phyloP scores from a whole-genome alignment of 768 basidiomycete species.

The Auricularia sp. region DNA sequence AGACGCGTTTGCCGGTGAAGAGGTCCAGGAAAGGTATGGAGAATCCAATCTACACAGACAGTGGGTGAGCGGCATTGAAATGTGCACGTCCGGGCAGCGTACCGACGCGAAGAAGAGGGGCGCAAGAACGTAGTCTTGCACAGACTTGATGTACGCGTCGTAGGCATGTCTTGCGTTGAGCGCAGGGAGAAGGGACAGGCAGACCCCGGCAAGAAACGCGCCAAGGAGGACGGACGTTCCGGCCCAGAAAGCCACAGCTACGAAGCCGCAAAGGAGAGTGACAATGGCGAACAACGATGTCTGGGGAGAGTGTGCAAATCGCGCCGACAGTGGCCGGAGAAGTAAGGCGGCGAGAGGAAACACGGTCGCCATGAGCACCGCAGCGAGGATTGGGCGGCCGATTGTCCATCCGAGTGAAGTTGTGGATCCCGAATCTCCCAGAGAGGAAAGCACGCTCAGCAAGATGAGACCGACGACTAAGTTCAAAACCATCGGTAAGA shows the following conservation, averaged over 20 bases:
- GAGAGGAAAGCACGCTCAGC: not conserved
- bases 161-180: conserved; percentile 21
- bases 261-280: conserved; percentile 30
- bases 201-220: conserved; percentile 48
- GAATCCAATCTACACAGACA: conserved; percentile 40
- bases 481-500: too few species aligned
- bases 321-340: too few species aligned
- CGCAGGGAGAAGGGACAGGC: conserved; percentile 28
- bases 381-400: conserved; percentile 42
- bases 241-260: conserved; percentile 39
- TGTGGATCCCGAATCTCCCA: not conserved
- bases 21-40: conserved; percentile 41
- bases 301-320: too few species aligned
- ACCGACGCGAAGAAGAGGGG: conserved; percentile 49
- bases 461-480: too few species aligned
- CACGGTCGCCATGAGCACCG: not conserved
- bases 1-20: conserved; percentile 30
- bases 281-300: conserved; percentile 27
- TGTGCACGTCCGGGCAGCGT: not conserved
- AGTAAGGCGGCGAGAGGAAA: too few species aligned
- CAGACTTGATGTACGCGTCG: conserved; percentile 25
- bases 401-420: conserved; percentile 27
- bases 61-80: not conserved
- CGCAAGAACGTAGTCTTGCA: conserved; percentile 34
- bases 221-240: conserved; percentile 55